Evolutionary conservation across 345 rosid species (phyloP), one percentile per base, ranked within the genome.

Genomic region (Angophora floribunda): DNA sequence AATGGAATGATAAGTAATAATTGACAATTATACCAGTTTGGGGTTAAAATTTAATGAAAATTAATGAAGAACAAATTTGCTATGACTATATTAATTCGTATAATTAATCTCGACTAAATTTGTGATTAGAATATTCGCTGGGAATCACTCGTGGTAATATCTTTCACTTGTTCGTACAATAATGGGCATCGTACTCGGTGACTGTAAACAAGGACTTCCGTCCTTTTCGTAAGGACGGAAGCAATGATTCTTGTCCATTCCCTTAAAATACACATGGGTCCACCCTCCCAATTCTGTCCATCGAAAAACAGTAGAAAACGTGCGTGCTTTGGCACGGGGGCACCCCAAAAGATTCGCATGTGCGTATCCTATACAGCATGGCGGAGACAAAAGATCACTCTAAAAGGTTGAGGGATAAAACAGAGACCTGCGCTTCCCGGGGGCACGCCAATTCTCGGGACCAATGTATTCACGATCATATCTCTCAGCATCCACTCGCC

Each of bases 21-120:
- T 53, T 53, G 59, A 0, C 0, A 2, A 0, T 19, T 53, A 1
- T 53, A 53, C 11, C 1, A 19, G 26, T 53, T 0, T 21, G 5
- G 41, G 41, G 41, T 36, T 36, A 36, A 36, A 21, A 53, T 3
- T 53, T 21, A 55, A 55, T 21, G 22, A 11, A 55, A 55, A 21
- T 0, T 55, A 8, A 55, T 0, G 11, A 55, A 55, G 0, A 55
- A 0, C 19, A 55, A 55, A 55, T 21, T 55, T 55, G 7, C 21
- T 19, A 8, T 55, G 9, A 21, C 7, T 55, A 55, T 55, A 55
- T 55, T 22, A 55, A 22, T 55, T 55, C 22, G 12, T 36, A 36
- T 36, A 2, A 36, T 36, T 36, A 36, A 36, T 36, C 41, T 36
- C 41, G 41, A 36, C 3, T 36, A 36, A 36, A 36, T 36, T 36